Conservation (phyloP, 2,329 filamentous ascomycete genomes). For the Ophiostoma ulmi region DNA sequence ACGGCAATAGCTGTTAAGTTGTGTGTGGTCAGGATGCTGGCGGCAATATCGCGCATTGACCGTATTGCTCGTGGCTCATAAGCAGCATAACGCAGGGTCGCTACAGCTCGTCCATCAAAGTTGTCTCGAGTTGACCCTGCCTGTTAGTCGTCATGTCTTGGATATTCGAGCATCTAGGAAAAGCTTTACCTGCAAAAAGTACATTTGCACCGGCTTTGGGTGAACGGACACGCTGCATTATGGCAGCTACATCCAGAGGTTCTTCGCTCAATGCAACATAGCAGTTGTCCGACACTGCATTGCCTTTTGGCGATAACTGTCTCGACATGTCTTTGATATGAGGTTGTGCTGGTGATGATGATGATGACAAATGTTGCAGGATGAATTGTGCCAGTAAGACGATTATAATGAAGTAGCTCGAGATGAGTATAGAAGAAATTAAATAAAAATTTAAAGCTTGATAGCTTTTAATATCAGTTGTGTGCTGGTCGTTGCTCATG, state of each 20-base stretch:
- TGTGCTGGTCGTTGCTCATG: not conserved
- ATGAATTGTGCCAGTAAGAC: not conserved
- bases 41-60: constrained; percentile 62
- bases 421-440: not conserved
- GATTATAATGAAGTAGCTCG: not conserved
- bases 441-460: not conserved
- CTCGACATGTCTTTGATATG: not conserved
- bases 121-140: constrained; percentile 71
- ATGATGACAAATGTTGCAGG: not conserved
- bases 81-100: constrained; percentile 68
- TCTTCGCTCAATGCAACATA: constrained; percentile 65
- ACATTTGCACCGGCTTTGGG: constrained; percentile 72
- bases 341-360: not conserved
- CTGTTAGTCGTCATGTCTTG: constrained; percentile 17
- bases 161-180: constrained; percentile 19
- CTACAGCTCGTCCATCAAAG: constrained; percentile 66
- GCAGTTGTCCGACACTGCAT: constrained; percentile 39
- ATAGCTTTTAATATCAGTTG: not conserved
- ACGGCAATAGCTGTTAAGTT: constrained; percentile 69
- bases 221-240: constrained; percentile 64
- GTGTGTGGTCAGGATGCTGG: constrained; percentile 54
- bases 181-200: constrained; percentile 57
- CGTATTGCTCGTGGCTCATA: constrained; percentile 66
- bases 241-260: constrained; percentile 50
- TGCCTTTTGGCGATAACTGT: not conserved